These are phyloP conservation scores for Breynia disticha DNA, from an alignment of 441 rosid genomes.

Conservation along the genomic window DNA sequence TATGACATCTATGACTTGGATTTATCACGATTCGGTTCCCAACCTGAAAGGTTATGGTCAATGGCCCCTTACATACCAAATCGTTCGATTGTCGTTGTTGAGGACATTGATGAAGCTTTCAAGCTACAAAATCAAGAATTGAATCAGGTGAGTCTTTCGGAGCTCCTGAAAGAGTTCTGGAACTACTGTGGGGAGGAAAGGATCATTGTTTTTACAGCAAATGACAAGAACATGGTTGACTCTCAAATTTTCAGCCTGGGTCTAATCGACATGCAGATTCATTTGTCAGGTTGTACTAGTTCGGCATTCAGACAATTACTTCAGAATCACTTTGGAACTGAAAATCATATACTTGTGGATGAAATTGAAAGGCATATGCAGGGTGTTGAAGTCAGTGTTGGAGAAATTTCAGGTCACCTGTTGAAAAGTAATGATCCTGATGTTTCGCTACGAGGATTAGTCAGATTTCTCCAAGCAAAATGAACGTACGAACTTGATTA, in stretches of 20 bases:
- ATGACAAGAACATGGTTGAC: background rate
- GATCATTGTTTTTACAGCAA: background rate
- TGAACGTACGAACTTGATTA: too few relatives aligned
- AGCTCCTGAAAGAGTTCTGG: background rate
- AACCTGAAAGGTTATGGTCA: background rate
- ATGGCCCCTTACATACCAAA: background rate
- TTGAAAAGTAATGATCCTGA: background rate
- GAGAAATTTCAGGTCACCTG: background rate
- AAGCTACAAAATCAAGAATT: background rate
- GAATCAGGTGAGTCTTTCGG: background rate
- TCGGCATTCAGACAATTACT: background rate
- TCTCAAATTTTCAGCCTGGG: background rate
- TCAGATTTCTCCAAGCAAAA: slow-evolving; percentile 1
- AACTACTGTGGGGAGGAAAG: background rate
- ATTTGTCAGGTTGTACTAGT: background rate
- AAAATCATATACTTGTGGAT: background rate
- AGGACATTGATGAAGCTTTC: background rate
- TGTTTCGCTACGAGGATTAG: background rate
- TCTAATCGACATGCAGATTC: background rate
- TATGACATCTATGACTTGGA: background rate
- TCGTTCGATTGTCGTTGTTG: background rate
- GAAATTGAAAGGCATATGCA: background rate
- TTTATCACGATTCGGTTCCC: background rate
- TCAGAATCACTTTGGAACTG: background rate
- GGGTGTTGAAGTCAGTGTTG: background rate